Evolutionary conservation across 2,329 filamentous ascomycete species (phyloP), one percentile per base, ranked within the genome.

Genomic region (Fusarium coicis): DNA sequence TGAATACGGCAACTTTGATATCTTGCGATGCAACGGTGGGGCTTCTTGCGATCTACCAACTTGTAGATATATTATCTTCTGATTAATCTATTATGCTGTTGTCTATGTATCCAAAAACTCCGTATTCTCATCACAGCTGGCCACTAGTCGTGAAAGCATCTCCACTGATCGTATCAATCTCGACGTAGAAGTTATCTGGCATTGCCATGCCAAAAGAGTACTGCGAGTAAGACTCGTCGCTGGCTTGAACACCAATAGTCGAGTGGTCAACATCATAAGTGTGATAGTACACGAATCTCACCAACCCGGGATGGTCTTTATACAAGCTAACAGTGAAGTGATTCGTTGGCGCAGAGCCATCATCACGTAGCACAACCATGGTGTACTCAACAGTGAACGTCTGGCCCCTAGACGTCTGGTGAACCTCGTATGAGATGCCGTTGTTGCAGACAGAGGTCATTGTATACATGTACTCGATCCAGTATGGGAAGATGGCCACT

Each of bases 231-330:
- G 23, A 28, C 5, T n/a, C 10, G 2, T n/a, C 10, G 1, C n/a
- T 5, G 3, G 21, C 32, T 28, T 58, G 55, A 1, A 49, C 7
- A 37, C 55, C 55, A 6, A 58, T 10, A 28, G 40, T 57, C 0
- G 54, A 23, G 8, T 1, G 0, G 9, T 6, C 3, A 26, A 0
- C 2, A 16, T 3, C 2, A 3, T 16, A 0, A 12, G 32, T 49
- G 14, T 2, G 4, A n/a, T 47, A 49, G 42, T 58, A 58, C 10
- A 18, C 42, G 19, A 36, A 49, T 1, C 55, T 47, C 10, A 58
- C 32, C 5, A 47, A 0, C 8, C 55, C 32, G 0, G 55, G 40
- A 30, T 58, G 11, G 11, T 58, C 40, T 1, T 58, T n/a, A 16
- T 58, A 58, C 14, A 57, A 1, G 0, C 39, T 57, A 14, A 44